Base-by-base conservation (phyloP, 2,329 filamentous ascomycete species). In the Cladophialophora bantiana region DNA sequence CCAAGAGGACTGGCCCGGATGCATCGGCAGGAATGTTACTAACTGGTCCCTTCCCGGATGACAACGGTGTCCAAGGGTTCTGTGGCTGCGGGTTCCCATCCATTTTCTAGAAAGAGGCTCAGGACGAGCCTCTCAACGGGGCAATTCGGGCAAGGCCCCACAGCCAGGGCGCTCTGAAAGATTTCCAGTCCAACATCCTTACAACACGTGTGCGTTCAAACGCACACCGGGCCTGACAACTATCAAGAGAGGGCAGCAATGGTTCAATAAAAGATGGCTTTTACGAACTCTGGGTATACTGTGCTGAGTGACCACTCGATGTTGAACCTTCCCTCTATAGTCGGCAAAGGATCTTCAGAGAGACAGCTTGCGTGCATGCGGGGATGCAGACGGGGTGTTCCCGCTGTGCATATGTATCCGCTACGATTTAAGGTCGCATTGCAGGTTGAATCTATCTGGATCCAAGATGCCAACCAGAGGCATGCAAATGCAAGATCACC, bases 361-460 rank as follows among this genome's bases (percentile, higher is more conserved):
- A 56, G 57, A 62, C 50, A 48, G 55, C 59, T 58, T 58, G 62
- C 63, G 54, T 68, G 68, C 68, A 70, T 68, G 63, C 55, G 59
- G 50, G 62, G 59, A 70, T 66, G 68, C 68, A 68, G 35, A 48
- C 59, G 38, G 68, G 68, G 63, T 60, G 59, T 61, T 62, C 66
- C 68, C 59, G 63, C 54, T 38, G 42, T 68, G 68, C 68, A 67
- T 58, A 12, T 64, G 66, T 66, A 63, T 56, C 65, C 54, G 60
- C 68, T 66, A 63, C 38, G 48, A 60, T 62, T 68, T 70, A 68
- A 70, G 68, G 68, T 61, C 66, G 66, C 68, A 70, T 70, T 70
- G 68, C 68, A 70, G 61, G 38, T 62, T 50, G 59, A 62, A 59
- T 45, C 57, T 20, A 34, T 56, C 20, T 36, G 36, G 26, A 26